Evolutionary conservation across 2,329 filamentous ascomycete species (phyloP), one percentile per base, ranked within the genome.

Genomic region (Passalora sequoiae): DNA sequence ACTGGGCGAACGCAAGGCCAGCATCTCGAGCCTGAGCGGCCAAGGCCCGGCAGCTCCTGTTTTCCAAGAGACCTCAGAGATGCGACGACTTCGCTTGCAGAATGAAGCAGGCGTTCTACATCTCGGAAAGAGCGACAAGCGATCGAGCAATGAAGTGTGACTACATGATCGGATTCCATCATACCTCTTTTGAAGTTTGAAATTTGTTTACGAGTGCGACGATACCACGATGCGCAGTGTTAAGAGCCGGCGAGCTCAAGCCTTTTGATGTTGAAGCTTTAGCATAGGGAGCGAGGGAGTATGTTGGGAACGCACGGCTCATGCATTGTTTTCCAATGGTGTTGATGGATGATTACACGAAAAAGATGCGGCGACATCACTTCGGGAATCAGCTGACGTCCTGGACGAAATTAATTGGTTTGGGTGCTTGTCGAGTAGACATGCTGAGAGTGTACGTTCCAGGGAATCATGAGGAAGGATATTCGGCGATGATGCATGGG

Each of bases 1-100:
- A 21, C 47, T 66, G 10, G 53, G 56, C 30, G 53, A 58, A 31
- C 59, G 58, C 35, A 58, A 59, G 31, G 47, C 40, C 22, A 48
- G 45, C 39, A 24, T 35, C 1, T 47, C 47, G 16, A 48, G 33
- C 17, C 32, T 50, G 16, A 37, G 35, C 13, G 38, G 44, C 31
- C 52, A 49, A 43, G 28, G 30, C 28, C 45, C 47, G 35, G 43
- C 44, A 13, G 45, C 47, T 24, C 53, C 53, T 5, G 44, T 46
- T 3, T 55, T 51, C 29, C 17, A 36, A 24, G 51, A 55, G 33
- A 49, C 49, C 16, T 46, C 52, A 17, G 46, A 47, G 24, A 55
- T 55, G 53, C 48, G 53, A 29, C 33, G 38, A 25, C 46, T 50
- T 13, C 46, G 53, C n/a, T 30, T 40, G 19, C 37, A 43, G 17